These are phyloP conservation scores for Gastrolobium bilobum DNA, from an alignment of 306 rosid species.

Conservation along the genomic window DNA sequence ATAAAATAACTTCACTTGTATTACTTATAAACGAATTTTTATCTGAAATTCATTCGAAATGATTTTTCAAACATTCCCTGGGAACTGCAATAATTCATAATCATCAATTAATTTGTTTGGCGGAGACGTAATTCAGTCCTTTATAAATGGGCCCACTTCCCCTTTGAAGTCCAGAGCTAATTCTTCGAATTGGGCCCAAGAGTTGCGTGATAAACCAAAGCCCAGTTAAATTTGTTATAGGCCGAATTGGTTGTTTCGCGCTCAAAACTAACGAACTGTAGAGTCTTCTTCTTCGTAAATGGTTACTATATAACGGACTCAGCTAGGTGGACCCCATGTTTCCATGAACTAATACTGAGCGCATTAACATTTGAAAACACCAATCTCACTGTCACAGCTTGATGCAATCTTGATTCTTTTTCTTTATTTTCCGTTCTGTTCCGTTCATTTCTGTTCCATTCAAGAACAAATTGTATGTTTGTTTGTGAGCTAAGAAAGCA, in stretches of 20 bases:
- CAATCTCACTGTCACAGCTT: conserved; percentile 16
- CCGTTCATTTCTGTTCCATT: background rate
- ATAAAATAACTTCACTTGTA: background rate
- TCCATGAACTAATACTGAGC: background rate
- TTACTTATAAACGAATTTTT: background rate
- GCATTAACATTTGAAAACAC: conserved; percentile 19
- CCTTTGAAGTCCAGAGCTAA: background rate
- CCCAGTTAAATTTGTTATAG: background rate
- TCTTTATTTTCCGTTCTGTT: too few relatives aligned
- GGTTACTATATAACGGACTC: conserved; percentile 38
- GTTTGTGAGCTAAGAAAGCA: conserved; percentile 50
- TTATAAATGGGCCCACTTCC: background rate
- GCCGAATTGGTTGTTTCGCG: conserved; percentile 39
- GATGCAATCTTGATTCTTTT: conserved; percentile 42
- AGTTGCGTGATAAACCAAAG: background rate
- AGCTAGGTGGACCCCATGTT: conserved; percentile 32
- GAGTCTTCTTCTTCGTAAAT: background rate
- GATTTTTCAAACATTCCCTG: background rate
- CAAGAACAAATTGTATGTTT: conserved; percentile 29
- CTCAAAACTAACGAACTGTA: conserved; percentile 36
- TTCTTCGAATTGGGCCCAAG: background rate
- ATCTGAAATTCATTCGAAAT: too few relatives aligned
- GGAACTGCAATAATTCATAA: background rate
- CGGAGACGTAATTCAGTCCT: background rate
- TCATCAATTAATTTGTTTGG: background rate